These are phyloP conservation scores for Colletotrichum sp. DNA, from an alignment of 2,329 filamentous ascomycete genomes.

Conservation along the genomic window DNA sequence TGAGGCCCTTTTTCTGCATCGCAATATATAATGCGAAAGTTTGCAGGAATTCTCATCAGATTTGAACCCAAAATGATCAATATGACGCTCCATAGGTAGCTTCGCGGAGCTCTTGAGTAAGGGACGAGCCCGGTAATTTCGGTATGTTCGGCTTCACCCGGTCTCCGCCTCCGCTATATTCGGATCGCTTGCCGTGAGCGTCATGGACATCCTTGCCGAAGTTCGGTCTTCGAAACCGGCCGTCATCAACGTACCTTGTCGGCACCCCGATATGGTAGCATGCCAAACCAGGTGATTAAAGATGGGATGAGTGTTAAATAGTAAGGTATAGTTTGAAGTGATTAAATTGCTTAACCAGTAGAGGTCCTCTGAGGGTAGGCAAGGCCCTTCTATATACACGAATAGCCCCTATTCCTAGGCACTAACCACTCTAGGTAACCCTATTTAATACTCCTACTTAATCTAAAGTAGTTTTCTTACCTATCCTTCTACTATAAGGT, in stretches of 20 bases:
- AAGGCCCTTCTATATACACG: too few relatives aligned
- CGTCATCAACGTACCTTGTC: background rate
- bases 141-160: background rate
- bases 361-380: too few relatives aligned
- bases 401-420: too few relatives aligned
- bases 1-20: background rate
- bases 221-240: background rate
- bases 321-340: too few relatives aligned
- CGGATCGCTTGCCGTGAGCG: background rate
- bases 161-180: background rate
- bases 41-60: background rate
- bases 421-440: too few relatives aligned
- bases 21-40: background rate
- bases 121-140: background rate
- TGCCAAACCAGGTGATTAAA: background rate
- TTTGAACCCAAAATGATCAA: background rate
- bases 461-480: too few relatives aligned
- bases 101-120: background rate
- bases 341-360: too few relatives aligned
- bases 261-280: background rate
- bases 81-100: background rate
- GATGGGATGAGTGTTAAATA: background rate
- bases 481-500: too few relatives aligned
- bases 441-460: too few relatives aligned
- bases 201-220: background rate